A percentile compares a stretch with the other conserved stretches of the same genome.
Conservation (phyloP, 768 basidiomycete species). For the Phlegmacium glaucopus region DNA sequence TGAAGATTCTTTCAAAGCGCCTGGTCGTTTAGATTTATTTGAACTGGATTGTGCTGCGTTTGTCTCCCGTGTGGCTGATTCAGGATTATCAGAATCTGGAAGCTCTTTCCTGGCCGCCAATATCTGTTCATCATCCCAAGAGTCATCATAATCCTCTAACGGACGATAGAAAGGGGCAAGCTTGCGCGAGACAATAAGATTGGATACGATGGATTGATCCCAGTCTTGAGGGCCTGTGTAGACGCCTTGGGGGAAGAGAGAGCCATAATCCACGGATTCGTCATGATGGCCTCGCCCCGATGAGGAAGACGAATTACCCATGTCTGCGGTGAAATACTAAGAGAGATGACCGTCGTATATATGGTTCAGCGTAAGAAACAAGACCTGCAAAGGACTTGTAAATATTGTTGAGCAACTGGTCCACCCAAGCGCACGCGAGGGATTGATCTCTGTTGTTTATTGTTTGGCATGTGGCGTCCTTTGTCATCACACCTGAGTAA, state of each 20-base stretch:
- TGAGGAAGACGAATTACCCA: conserved; percentile 84
- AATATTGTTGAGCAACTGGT: no score
- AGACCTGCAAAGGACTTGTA: no score
- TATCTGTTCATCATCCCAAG: conserved; percentile 88
- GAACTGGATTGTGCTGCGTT: conserved; percentile 27
- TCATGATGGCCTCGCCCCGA: conserved; percentile 74
- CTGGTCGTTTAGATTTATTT: conserved; percentile 51
- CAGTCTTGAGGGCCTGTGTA: conserved; percentile 86
- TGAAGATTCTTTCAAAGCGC: conserved; percentile 58
- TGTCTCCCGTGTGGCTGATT: conserved; percentile 46
- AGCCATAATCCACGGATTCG: conserved; percentile 81
- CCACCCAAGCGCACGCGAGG: conserved; percentile 7
- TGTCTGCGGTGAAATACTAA: conserved; percentile 26
- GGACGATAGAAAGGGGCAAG: conserved; percentile 97
- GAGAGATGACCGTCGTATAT: neutral
- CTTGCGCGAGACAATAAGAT: conserved; percentile 82
- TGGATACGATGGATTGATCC: conserved; percentile 83
- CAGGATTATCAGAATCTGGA: conserved; percentile 46
- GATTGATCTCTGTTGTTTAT: conserved; percentile 32
- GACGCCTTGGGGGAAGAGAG: conserved; percentile 78
- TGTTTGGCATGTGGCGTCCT: conserved; percentile 38
- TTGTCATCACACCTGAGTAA: neutral
- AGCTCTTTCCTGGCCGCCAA: conserved; percentile 74
- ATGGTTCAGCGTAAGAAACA: no score
- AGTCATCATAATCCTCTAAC: conserved; percentile 86